phyloP scores from a whole-genome alignment of 177 flowering plant species.

The Telopea speciosissima region DNA sequence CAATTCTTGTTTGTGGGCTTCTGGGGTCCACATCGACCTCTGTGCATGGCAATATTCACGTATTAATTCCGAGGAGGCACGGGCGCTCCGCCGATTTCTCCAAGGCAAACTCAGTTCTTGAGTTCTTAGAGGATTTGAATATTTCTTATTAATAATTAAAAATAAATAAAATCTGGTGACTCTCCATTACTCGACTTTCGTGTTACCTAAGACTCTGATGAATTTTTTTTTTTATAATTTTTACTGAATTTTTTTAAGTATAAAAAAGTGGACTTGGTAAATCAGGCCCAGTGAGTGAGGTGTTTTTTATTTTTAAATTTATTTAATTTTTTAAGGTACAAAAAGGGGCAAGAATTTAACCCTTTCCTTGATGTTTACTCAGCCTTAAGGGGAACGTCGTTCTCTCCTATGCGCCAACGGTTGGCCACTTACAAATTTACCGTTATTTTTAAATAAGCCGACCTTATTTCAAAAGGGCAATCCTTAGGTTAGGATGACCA shows the following conservation, averaged over 20 bases:
- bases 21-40: slow-evolving; percentile 12
- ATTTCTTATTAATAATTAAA: too few species aligned
- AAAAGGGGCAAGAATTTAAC: too few species aligned
- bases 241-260: too few species aligned
- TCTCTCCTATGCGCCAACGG: slow-evolving; percentile 31
- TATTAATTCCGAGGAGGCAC: slow-evolving; percentile 32
- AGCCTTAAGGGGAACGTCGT: slow-evolving; percentile 23
- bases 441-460: slow-evolving; percentile 1
- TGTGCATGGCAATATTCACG: slow-evolving; percentile 30
- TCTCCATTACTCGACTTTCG: slow-evolving; percentile 3
- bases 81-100: slow-evolving; percentile 39
- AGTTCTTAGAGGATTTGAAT: slow-evolving; percentile 13
- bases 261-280: too few species aligned
- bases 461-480: neutral
- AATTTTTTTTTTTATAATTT: too few species aligned
- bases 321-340: too few species aligned
- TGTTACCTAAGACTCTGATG: neutral
- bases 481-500: slow-evolving; percentile 7
- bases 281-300: too few species aligned
- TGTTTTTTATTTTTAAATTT: too few species aligned
- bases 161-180: neutral
- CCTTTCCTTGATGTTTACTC: slow-evolving; percentile 16
- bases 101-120: slow-evolving; percentile 20
- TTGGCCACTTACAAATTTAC: slow-evolving; percentile 27
- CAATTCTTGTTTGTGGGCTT: too few species aligned